Evolutionary conservation across 2,329 filamentous ascomycete species (phyloP), one percentile per base, ranked within the genome.

Genomic region (Hirsutella minnesotensis): DNA sequence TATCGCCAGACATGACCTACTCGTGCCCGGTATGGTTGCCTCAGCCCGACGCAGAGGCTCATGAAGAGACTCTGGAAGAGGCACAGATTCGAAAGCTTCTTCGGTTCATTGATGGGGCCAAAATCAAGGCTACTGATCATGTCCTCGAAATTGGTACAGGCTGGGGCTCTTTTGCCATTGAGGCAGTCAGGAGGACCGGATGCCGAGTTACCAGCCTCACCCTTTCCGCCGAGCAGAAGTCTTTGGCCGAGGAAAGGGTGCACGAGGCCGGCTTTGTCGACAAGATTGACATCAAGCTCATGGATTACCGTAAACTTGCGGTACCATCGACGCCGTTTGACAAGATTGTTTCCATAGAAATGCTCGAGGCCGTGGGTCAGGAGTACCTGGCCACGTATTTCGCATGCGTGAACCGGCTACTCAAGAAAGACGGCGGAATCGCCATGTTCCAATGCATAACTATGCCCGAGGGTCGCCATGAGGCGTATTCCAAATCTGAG

Each of bases 381-480:
- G 78, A 83, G 53, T 86, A 76, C 50, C 59, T 87, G 27, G 66
- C 70, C 18, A 80, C 73, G 2, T 87, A 86, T 55, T 87, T 87
- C 55, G 62, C 66, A 16, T 76, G 73, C 49, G 68, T 87, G 40
- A 66, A 85, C 51, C 65, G 66, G 44, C 58, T 85, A 27, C 59
- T 87, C 36, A 85, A 86, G 59, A 69, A 68, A 39, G 69, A 81
- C 15, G 78, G 77, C 3, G 77, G 81, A 1, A 73, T 85, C 36
- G 80, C 77, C 7, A 75, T 82, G 39, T 84, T 87, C 58, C 83
- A 86, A 57, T 85, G 81, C 59, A 86, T 86, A 54, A 86, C 83
- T 2, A 86, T 86, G 73, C 81, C 81, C 0, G 80, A 86, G 54
- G 65, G 70, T 33, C 70, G 80, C 41, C 81, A 84, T 55, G 75